Evolutionary conservation across 2,329 filamentous ascomycete genomes (phyloP).

Genomic region (Seiridium unicorne): DNA sequence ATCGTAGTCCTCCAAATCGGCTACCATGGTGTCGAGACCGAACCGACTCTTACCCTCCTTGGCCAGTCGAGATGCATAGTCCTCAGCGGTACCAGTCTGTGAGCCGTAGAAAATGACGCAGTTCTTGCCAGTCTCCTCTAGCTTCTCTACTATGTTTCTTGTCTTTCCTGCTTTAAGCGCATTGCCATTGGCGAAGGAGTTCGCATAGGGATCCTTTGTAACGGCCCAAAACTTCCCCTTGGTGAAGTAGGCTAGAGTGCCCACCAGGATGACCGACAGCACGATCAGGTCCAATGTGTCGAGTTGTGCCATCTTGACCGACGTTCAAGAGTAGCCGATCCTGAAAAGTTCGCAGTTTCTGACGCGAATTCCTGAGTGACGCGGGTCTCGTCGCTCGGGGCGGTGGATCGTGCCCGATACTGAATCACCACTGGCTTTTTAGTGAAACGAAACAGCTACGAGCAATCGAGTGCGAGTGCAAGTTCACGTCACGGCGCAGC

Average conservation of each 20-base stretch:
- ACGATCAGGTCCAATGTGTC: conserved; percentile 95
- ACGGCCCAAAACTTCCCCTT: conserved; percentile 94
- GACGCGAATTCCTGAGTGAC: too few species aligned
- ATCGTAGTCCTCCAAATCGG: conserved; percentile 96
- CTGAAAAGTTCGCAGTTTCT: neutral
- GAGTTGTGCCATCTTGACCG: conserved; percentile 78
- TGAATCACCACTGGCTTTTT: too few species aligned
- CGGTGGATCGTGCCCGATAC: too few species aligned
- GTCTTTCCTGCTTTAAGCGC: conserved; percentile 78
- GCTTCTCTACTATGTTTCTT: conserved; percentile 89
- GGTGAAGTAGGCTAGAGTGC: conserved; percentile 93
- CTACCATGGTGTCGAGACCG: conserved; percentile 96
- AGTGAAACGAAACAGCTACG: too few species aligned
- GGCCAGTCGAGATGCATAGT: conserved; percentile 92
- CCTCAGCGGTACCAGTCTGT: conserved; percentile 96
- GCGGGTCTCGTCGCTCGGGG: too few species aligned
- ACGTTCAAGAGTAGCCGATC: neutral
- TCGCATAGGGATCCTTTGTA: conserved; percentile 83
- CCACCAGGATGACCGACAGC: conserved; percentile 79
- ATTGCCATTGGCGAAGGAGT: conserved; percentile 67
- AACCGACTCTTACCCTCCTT: conserved; percentile 98
- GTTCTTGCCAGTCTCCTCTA: conserved; percentile 95
- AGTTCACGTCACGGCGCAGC: too few species aligned
- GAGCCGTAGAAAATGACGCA: conserved; percentile 98
- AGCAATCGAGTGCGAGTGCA: too few species aligned